Evolutionary conservation across 73 alveolate genomes (phyloP).

Genomic region (Durusdinium trenchii): DNA sequence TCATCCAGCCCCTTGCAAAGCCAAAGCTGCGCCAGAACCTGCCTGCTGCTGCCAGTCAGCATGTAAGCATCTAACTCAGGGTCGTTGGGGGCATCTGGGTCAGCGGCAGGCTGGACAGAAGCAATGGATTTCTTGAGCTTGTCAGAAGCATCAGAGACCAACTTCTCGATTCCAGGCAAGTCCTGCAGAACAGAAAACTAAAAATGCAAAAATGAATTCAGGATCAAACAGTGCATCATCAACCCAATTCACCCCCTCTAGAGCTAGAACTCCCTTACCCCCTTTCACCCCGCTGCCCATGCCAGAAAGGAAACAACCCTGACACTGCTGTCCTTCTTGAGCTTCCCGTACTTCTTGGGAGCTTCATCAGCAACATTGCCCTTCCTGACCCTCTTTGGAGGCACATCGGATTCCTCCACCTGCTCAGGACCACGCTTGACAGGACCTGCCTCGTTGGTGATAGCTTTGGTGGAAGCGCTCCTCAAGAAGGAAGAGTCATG

Average conservation of each 20-base stretch:
- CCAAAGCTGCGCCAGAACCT: neutral
- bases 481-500: neutral
- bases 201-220: neutral
- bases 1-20: neutral
- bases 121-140: neutral
- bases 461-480: neutral
- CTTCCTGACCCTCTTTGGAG: neutral
- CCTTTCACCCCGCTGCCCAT: neutral
- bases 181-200: neutral
- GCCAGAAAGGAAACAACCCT: neutral
- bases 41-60: neutral
- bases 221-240: neutral
- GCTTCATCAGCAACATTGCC: constrained; percentile 31
- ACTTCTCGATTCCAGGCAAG: neutral
- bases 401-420: neutral
- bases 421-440: too few relatives aligned
- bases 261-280: too few relatives aligned
- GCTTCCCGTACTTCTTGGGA: constrained; percentile 60
- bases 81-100: neutral
- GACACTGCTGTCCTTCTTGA: constrained; percentile 13
- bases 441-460: neutral
- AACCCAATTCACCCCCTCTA: too few relatives aligned
- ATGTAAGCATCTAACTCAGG: neutral
- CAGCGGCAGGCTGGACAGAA: neutral
- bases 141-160: neutral